Base-by-base conservation (phyloP, 257 asterid genomes). In the Gentiana straminea region DNA sequence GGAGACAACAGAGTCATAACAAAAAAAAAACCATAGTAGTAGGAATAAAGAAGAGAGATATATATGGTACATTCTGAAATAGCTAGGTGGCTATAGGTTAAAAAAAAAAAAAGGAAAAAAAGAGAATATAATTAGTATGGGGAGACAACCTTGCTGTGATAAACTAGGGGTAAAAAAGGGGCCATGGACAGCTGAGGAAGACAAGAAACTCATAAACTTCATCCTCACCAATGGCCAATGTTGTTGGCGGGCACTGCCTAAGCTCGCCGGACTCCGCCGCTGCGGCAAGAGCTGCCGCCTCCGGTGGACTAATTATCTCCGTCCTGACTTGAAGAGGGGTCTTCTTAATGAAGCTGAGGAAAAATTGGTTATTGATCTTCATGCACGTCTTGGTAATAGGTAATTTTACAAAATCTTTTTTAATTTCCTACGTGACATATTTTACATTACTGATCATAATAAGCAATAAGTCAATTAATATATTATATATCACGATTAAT, bases 101-200 rank as follows among this genome's bases (percentile, higher is more conserved):
- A 10, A 4, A 24, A 24, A 41, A 38, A 52, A 61, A 54, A 33
- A 33, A 52, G 47, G 45, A 32, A 7, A 34, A 34, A 32, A 45
- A 35, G 64, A 13, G 24, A 24, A 24, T 24, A 24, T 24, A 24
- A 24, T 24, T 24, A 24, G 24, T 33, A 86, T 90, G 98, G 96
- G 98, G 3, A 74, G 98, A 65, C 98, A 90, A 54, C 98, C 96
- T 62, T 90, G 98, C 45, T 90, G 98, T 67, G 98, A 90, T 79
- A 90, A 90, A 69, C 92, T 84, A 0, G 95, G 94, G 39, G 98
- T 90, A 61, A 90, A 90, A 78, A 90, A 90, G 68, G 98, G 98
- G 51, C 98, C 98, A 41, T 90, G 98, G 98, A 90, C 94, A 44
- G 89, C 91, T 13, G 97, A 90, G 68, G 97, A 90, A 72, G 97